Evolutionary conservation across 2,329 filamentous ascomycete species (phyloP).

Genomic region (Talaromyces sp.): DNA sequence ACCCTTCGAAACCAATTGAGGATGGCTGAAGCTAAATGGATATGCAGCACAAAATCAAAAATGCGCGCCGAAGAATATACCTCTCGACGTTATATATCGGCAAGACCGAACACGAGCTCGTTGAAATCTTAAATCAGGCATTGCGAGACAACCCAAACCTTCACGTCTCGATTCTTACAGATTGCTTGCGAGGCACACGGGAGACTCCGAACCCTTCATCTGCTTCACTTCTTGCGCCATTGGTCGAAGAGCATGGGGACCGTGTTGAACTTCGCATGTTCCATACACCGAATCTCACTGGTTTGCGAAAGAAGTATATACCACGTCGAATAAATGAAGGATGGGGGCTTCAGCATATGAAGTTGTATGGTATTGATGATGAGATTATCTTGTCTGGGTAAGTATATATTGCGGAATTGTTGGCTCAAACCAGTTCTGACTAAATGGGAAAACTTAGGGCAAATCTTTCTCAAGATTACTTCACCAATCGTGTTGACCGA

Average conservation of each 20-base stretch:
- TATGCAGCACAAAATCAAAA: slow-evolving; percentile 70
- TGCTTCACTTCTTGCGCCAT: slow-evolving; percentile 78
- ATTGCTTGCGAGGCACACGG: slow-evolving; percentile 84
- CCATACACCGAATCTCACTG: slow-evolving; percentile 92
- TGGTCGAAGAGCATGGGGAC: slow-evolving; percentile 82
- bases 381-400: slow-evolving; percentile 92
- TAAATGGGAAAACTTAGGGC: slow-evolving; percentile 51
- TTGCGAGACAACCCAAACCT: slow-evolving; percentile 71
- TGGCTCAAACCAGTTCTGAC: not conserved
- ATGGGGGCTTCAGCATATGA: slow-evolving; percentile 99
- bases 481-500: slow-evolving; percentile 89
- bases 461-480: slow-evolving; percentile 90
- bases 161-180: slow-evolving; percentile 83
- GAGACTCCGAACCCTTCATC: slow-evolving; percentile 83
- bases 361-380: slow-evolving; percentile 92
- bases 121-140: slow-evolving; percentile 71
- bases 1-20: not conserved
- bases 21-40: not conserved
- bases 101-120: slow-evolving; percentile 85
- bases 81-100: slow-evolving; percentile 97
- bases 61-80: slow-evolving; percentile 76
- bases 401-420: slow-evolving; percentile 20
- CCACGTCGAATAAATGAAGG: slow-evolving; percentile 94
- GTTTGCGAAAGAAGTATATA: slow-evolving; percentile 75
- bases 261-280: slow-evolving; percentile 95